A percentile compares a stretch with the other conserved stretches of the same genome.
These are phyloP conservation scores for Pigoraptor vietnamica DNA, from an alignment of 78 protist genomes.

Conservation along the genomic window DNA sequence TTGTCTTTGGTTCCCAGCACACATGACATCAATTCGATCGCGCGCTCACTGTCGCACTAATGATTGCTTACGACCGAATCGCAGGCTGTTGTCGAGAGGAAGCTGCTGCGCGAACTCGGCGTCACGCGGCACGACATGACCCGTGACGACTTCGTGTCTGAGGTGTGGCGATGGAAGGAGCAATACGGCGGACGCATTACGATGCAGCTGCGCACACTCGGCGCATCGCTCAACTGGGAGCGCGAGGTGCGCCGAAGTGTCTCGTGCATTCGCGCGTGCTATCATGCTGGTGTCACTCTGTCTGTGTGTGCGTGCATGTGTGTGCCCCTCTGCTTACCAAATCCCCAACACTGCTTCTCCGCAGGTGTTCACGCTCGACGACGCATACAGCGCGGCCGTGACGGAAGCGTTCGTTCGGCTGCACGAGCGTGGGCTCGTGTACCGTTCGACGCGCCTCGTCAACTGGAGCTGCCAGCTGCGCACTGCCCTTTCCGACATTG, in stretches of 20 bases:
- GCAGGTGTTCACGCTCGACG: conserved; percentile 68
- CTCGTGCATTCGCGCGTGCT: not conserved
- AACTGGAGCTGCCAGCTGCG: conserved; percentile 96
- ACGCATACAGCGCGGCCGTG: conserved; percentile 53
- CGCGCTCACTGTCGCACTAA: too few species aligned
- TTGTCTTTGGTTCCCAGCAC: too few species aligned
- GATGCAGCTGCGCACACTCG: conserved; percentile 43
- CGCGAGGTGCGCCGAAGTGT: conserved; percentile 21
- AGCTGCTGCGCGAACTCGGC: conserved; percentile 3
- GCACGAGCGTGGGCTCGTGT: conserved; percentile 70
- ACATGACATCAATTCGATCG: too few species aligned
- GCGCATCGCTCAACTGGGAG: conserved; percentile 87
- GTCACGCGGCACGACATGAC: conserved; percentile 56
- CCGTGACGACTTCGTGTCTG: conserved; percentile 50
- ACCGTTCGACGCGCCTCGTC: conserved; percentile 81
- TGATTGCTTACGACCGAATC: too few species aligned
- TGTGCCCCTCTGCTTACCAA: not conserved
- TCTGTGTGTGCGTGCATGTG: not conserved
- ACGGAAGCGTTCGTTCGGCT: conserved; percentile 86
- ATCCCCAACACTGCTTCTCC: too few species aligned
- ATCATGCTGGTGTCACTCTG: not conserved
- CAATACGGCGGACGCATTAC: conserved; percentile 48
- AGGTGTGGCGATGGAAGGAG: conserved; percentile 83
- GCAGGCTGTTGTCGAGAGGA: conserved; percentile 63
- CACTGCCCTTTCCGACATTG: conserved; percentile 97